phyloP scores from a whole-genome alignment of 164 flowering plant species.

The Aristolochia californica region DNA sequence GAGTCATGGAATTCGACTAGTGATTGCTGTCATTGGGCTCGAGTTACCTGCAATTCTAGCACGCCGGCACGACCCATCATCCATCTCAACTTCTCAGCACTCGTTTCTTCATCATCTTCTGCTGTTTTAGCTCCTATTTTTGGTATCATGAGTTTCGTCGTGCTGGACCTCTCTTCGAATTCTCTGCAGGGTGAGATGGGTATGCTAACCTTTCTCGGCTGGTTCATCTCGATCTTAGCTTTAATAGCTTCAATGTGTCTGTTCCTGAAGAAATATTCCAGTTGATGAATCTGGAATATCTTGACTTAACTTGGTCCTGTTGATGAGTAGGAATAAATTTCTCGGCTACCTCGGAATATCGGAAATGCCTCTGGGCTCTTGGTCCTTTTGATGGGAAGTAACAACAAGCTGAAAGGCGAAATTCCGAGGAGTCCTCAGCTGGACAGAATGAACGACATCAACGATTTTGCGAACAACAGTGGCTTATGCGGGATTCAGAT shows the following conservation, averaged over 20 bases:
- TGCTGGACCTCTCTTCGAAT: slow-evolving; percentile 35
- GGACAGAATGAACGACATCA: no score
- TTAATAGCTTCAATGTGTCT: slow-evolving; percentile 28
- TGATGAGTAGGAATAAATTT: slow-evolving; percentile 33
- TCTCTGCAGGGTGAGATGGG: slow-evolving; percentile 24
- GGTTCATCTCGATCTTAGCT: slow-evolving; percentile 30
- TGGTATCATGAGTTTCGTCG: slow-evolving; percentile 16
- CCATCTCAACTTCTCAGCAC: slow-evolving; percentile 19
- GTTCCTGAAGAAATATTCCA: slow-evolving; percentile 34
- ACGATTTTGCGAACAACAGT: no score
- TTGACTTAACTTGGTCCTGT: slow-evolving; percentile 31
- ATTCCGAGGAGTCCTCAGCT: no score
- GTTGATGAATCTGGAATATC: slow-evolving; percentile 20
- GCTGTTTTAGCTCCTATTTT: slow-evolving; percentile 29
- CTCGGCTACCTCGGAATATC: slow-evolving; percentile 37
- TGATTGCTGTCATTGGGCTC: slow-evolving; percentile 29
- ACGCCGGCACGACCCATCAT: slow-evolving; percentile 10
- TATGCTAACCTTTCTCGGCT: slow-evolving; percentile 28
- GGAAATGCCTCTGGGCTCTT: slow-evolving; percentile 30
- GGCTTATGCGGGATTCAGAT: no score
- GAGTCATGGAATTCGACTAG: slow-evolving; percentile 25
- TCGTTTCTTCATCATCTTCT: slow-evolving; percentile 9
- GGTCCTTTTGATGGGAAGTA: no score
- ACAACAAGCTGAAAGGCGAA: no score
- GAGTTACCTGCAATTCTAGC: slow-evolving; percentile 19